Evolutionary conservation across 1,139 yeast genomes (phyloP), one percentile per base, ranked within the genome.

Genomic region (Protomyces lactucae-debilis): DNA sequence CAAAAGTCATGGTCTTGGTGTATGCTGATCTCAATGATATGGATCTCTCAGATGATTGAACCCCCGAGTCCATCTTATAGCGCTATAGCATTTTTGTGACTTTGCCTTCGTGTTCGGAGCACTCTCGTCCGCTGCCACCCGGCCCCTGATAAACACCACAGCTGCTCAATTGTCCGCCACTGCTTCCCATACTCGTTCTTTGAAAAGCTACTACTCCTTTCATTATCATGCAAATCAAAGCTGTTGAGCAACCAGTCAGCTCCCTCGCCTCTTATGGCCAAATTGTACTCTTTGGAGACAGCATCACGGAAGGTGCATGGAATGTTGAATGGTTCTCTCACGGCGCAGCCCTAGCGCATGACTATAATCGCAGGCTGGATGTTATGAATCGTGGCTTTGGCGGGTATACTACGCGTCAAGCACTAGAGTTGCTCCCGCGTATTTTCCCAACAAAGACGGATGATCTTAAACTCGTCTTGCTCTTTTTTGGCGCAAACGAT

Each of bases 401-500:
- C 12, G 65, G 65, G 51, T 61, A 61, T 45, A 61, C 45, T 1
- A 35, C 61, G 23, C 18, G 45, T 12, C 61, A 61, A 21, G 65
- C 56, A 43, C 48, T 61, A 4, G 52, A 51, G 5, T 28, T 61
- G 23, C 18, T 61, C 16, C 56, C 60, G 3, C 52, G 65, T 9
- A 39, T 61, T 6, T 51, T 61, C 28, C 65, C 65, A 5, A 8
- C 45, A 2, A 45, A 53, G 28, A 23, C 45, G 10, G 59, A 54
- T n/a, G 52, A 60, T 37, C 72, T 79, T 32, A 73, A 71, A n/a
- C 69, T 86, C 39, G 79, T 82, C 67, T 81, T 85, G 0, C 75
- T 89, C 2, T 88, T 86, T 73, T 83, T 87, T 70, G 96, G 96
- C 0, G 81, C 95, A 10, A 89, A 89, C 71, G 96, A 89, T 72